Conservation (phyloP, 2,329 filamentous ascomycete genomes). For the Penicillium sumatraense region DNA sequence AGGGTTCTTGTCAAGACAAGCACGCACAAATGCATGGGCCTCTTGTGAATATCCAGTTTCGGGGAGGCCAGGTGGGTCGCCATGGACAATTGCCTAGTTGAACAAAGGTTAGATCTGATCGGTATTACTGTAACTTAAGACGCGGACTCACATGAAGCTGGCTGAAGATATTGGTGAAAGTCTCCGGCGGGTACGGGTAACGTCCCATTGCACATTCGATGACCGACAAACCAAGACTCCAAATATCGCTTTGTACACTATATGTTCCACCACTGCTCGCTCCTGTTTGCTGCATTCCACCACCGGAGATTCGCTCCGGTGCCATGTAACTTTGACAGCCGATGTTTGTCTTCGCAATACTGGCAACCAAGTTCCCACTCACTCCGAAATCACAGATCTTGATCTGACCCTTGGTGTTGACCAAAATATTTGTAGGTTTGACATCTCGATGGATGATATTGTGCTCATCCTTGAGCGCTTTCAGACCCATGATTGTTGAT, state of each 20-base stretch:
- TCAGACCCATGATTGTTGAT: conserved; percentile 87
- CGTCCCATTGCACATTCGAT: conserved; percentile 94
- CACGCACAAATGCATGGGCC: conserved; percentile 83
- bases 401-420: conserved; percentile 86
- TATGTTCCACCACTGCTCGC: conserved; percentile 81
- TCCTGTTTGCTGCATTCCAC: conserved; percentile 73
- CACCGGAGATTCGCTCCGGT: conserved; percentile 89
- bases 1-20: conserved; percentile 90
- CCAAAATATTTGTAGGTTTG: conserved; percentile 97
- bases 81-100: conserved; percentile 89
- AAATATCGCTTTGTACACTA: conserved; percentile 96
- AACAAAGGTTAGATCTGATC: conserved; percentile 20
- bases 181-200: conserved; percentile 96
- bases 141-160: conserved; percentile 81
- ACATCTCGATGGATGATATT: conserved; percentile 99
- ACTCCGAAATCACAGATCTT: conserved; percentile 99
- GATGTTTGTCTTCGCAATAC: conserved; percentile 98
- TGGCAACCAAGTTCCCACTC: conserved; percentile 92
- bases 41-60: conserved; percentile 75
- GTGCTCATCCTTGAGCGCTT: conserved; percentile 93
- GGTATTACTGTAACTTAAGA: neutral
- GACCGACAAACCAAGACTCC: conserved; percentile 91
- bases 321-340: conserved; percentile 99
- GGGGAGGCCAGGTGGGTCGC: conserved; percentile 89
- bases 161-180: conserved; percentile 97